phyloP scores from a whole-genome alignment of 495 filamentous ascomycete species.

The Cercophora newfieldiana region DNA sequence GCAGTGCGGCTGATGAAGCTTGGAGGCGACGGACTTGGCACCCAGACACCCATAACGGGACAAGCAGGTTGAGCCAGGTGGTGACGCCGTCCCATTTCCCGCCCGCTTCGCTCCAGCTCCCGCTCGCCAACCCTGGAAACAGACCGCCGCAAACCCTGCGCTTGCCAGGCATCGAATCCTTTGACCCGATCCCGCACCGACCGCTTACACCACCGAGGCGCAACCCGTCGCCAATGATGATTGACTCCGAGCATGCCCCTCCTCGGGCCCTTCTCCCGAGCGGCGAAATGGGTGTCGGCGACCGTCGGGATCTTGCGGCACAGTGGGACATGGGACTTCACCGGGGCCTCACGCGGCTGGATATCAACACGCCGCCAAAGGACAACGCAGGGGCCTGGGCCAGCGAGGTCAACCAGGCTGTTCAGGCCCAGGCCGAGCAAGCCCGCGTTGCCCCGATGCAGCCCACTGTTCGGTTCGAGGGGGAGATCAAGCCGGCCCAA shows the following conservation, averaged over 20 bases:
- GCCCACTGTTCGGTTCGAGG: constrained; percentile 49
- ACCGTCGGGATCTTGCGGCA: constrained; percentile 56
- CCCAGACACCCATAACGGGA: constrained; percentile 62
- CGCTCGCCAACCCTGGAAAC: constrained; percentile 46
- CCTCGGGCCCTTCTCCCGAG: constrained; percentile 42
- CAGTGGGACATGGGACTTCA: constrained; percentile 80
- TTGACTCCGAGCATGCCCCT: constrained; percentile 52
- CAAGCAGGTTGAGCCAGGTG: constrained; percentile 51
- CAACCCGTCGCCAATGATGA: constrained; percentile 66
- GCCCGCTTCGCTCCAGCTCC: constrained; percentile 51
- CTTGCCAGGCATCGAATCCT: constrained; percentile 87
- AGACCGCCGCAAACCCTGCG: constrained; percentile 49
- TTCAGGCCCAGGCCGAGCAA: constrained; percentile 50
- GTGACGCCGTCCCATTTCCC: constrained; percentile 63
- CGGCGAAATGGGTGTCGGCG: constrained; percentile 54
- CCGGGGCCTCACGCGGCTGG: constrained; percentile 69
- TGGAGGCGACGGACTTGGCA: constrained; percentile 88
- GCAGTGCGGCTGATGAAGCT: constrained; percentile 66
- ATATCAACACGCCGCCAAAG: constrained; percentile 60
- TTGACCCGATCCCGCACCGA: constrained; percentile 68
- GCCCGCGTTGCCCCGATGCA: constrained; percentile 32
- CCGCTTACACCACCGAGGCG: constrained; percentile 64
- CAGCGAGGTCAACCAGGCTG: constrained; percentile 48
- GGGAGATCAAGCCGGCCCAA: constrained; percentile 27
- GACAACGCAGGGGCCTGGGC: constrained; percentile 58